Base-by-base conservation (phyloP, 495 filamentous ascomycete genomes). In the Oidiodendron maius region DNA sequence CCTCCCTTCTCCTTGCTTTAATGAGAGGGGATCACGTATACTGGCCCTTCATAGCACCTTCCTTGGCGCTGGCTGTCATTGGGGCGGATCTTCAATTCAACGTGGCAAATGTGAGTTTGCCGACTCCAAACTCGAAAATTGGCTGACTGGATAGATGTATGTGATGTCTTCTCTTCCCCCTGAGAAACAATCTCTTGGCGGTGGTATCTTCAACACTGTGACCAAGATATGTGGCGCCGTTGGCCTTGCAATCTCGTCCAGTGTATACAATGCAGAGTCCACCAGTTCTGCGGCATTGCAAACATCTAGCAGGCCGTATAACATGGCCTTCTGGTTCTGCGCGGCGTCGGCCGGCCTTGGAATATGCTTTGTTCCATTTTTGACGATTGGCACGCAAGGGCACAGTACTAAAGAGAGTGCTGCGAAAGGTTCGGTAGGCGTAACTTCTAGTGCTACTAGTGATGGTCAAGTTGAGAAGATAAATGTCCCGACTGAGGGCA, bases 1-100 rank as follows among this genome's bases (percentile, higher is more conserved):
- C 69, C 1, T 61, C 69, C 34, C 52, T 78, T 13, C 61, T 80
- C 25, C 64, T 75, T 13, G 53, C 62, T 3, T 61, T 60, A 15
- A 68, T 71, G 44, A 55, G 53, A 3, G 41, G 52, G 3, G 37
- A 44, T 3, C 61, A 54, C 3, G 60, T 60, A 2, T 82, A 80
- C 59, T 82, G 77, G 77, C 73, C 75, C 3, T 76, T 75, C 46
- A 68, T 74, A 34, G 78, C 81, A 51, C 76, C 76, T 1, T 64
- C 71, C 12, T 68, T 81, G 37, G 56, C 78, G 10, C 57, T 80
- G 12, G 62, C 58, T 38, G 76, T 79, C 12, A 70, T 74, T n/a
- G 76, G 76, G 3, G 76, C 74, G 11, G 77, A 82, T 59, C 70
- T 77, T 12, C 75, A 81, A 49, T 81, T 82, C 61, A 81, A 79